phyloP scores from a whole-genome alignment of 1,139 yeast genomes.

The Nadsonia starkeyi-henricii region DNA sequence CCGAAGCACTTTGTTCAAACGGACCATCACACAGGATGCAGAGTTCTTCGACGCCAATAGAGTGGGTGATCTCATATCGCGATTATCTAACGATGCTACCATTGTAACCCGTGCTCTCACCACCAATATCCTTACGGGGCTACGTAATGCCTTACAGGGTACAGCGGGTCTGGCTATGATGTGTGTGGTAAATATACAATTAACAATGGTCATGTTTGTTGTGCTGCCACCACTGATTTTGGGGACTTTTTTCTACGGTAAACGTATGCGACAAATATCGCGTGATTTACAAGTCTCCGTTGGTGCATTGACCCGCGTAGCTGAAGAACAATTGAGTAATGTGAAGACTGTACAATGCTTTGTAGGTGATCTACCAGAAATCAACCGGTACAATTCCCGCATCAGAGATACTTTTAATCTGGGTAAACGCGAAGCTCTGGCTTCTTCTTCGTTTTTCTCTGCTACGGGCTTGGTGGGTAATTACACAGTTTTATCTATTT shows the following conservation, averaged over 20 bases:
- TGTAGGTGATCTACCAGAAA: slow-evolving; percentile 65
- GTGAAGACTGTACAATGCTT: slow-evolving; percentile 78
- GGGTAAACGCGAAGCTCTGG: slow-evolving; percentile 67
- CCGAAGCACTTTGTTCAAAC: slow-evolving; percentile 61
- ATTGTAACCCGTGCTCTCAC: slow-evolving; percentile 80
- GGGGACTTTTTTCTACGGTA: slow-evolving; percentile 68
- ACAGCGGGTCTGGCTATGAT: slow-evolving; percentile 75
- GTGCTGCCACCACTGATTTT: slow-evolving; percentile 71
- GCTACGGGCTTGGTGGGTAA: slow-evolving; percentile 74
- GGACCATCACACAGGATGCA: slow-evolving; percentile 73
- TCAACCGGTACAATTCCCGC: slow-evolving; percentile 48
- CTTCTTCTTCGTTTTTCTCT: slow-evolving; percentile 51
- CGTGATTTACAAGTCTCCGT: slow-evolving; percentile 71
- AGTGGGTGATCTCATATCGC: slow-evolving; percentile 84
- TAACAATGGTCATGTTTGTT: slow-evolving; percentile 61
- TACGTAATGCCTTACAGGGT: slow-evolving; percentile 67
- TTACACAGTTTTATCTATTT: slow-evolving; percentile 56
- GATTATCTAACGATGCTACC: slow-evolving; percentile 80
- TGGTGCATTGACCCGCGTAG: slow-evolving; percentile 74
- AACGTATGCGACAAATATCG: slow-evolving; percentile 61
- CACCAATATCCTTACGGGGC: slow-evolving; percentile 83
- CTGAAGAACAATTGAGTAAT: slow-evolving; percentile 84
- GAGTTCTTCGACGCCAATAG: slow-evolving; percentile 86
- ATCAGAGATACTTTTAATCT: slow-evolving; percentile 58
- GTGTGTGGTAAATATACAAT: slow-evolving; percentile 71